Conservation (phyloP, 2,329 filamentous ascomycete genomes). For the Cyphellophora attinorum region DNA sequence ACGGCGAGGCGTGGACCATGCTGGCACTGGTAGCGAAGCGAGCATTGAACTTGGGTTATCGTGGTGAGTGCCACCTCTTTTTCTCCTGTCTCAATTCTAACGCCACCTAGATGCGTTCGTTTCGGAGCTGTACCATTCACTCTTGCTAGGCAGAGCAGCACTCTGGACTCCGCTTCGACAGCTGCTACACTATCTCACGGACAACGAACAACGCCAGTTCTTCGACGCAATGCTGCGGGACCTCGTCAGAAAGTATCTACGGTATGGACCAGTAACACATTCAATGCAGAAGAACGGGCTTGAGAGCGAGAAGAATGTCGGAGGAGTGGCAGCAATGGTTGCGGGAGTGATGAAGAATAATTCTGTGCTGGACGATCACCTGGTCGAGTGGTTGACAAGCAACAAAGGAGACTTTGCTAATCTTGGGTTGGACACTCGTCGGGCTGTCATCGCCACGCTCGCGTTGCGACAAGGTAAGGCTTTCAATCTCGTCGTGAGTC, state of each 20-base stretch:
- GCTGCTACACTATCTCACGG: constrained; percentile 34
- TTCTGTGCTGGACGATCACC: constrained; percentile 39
- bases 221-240: constrained; percentile 36
- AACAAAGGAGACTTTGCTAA: constrained; percentile 57
- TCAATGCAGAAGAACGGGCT: constrained; percentile 3
- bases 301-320: constrained; percentile 29
- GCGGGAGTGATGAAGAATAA: constrained; percentile 39
- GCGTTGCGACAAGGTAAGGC: constrained; percentile 39
- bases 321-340: constrained; percentile 51
- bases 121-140: constrained; percentile 26
- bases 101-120: constrained; percentile 31
- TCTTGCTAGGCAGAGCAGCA: constrained; percentile 25
- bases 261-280: constrained; percentile 10
- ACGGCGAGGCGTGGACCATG: constrained; percentile 22
- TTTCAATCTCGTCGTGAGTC: neutral
- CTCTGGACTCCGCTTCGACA: constrained; percentile 23
- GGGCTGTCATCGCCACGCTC: constrained; percentile 54
- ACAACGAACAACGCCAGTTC: constrained; percentile 38
- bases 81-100: constrained; percentile 4
- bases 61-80: constrained; percentile 30
- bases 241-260: constrained; percentile 31
- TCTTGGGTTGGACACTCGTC: constrained; percentile 54
- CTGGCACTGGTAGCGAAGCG: constrained; percentile 43
- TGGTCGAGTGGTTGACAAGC: constrained; percentile 57
- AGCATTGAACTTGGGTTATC: constrained; percentile 61